Base-by-base conservation (phyloP, 495 filamentous ascomycete species). In the Annulohypoxylon stygium region DNA sequence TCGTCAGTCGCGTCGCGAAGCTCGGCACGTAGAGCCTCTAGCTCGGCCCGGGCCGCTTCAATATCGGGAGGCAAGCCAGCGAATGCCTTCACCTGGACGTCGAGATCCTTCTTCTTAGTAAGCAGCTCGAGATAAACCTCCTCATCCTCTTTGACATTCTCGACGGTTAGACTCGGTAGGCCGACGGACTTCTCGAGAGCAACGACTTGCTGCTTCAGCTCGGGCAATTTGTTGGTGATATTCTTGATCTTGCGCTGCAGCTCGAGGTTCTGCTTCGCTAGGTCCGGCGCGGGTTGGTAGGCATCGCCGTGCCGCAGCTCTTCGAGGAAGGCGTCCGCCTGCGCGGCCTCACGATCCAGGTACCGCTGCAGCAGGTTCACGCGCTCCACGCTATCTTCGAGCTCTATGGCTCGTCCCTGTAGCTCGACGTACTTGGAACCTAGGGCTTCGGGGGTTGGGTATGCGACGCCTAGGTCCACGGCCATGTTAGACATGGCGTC, bases 11-110 rank as follows among this genome's bases (percentile, higher is more conserved):
- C 79, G 18, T 81, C 78, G 26, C 83, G 79, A 33, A 95, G 78
- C 75, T 94, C 90, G 11, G 76, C 79, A 55, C 91, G 86, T 66
- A 93, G 75, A 45, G 83, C 81, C 73, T 91, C 90, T 47, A 95
- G 85, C 78, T 91, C 88, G 14, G 84, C 75, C 67, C 90, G 84
- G 25, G 93, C 93, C 26, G 86, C 84, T 57, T 91, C 86, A 30
- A 86, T 80, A 70, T 95, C 91, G 12, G 87, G 88, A 11, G 93
- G 92, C 66, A 97, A 76, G 7, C 91, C 89, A 67, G 89, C 86
- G 71, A 92, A 95, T 3, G 80, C 84, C 30, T 78, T 79, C 8
- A 92, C 85, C 74, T 89, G 84, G 0, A 76, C 80, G 59, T 92
- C 88, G 20, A 94, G 75, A 16, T 84, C 84, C 63, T 85, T 83